phyloP scores from a whole-genome alignment of 208 protist species.

The Trypanosoma brucei region DNA sequence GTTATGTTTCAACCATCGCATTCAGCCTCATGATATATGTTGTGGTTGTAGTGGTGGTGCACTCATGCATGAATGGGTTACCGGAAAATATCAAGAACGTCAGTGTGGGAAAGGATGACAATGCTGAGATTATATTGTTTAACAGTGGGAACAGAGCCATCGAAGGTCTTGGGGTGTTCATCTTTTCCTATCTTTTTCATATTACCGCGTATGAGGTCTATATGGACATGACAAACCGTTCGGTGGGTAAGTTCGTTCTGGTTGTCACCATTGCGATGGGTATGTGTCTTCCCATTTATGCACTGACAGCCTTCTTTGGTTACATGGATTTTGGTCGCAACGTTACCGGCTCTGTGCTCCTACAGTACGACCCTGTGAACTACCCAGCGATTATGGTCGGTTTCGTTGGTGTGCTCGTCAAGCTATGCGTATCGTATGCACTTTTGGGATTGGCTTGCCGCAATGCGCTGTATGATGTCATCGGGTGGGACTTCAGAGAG shows the following conservation, averaged over 20 bases:
- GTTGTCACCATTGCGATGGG: conserved; percentile 31
- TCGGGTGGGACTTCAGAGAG: conserved; percentile 39
- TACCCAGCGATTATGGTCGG: conserved; percentile 46
- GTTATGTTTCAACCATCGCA: conserved; percentile 46
- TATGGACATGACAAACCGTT: conserved; percentile 34
- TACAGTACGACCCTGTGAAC: conserved; percentile 53
- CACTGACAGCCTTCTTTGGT: conserved; percentile 45
- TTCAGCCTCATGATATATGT: conserved; percentile 59
- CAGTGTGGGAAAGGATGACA: neutral
- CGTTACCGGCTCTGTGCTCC: conserved; percentile 44
- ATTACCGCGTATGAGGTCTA: conserved; percentile 20
- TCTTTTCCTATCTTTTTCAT: conserved; percentile 63
- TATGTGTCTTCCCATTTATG: conserved; percentile 54
- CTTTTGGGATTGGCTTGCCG: conserved; percentile 54
- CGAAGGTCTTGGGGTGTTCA: conserved; percentile 26
- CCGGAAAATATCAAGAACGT: conserved; percentile 1
- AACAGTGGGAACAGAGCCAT: conserved; percentile 13
- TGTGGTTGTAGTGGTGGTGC: conserved; percentile 37
- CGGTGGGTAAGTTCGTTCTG: conserved; percentile 32
- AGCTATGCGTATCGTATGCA: conserved; percentile 49
- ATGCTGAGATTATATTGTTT: conserved; percentile 11
- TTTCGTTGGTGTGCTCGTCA: conserved; percentile 56
- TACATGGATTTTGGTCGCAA: conserved; percentile 54
- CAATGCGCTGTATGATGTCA: conserved; percentile 51
- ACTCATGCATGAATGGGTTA: conserved; percentile 37